Conservation (phyloP, 805 yeast genomes). For the Cyberlindnera saturnus region DNA sequence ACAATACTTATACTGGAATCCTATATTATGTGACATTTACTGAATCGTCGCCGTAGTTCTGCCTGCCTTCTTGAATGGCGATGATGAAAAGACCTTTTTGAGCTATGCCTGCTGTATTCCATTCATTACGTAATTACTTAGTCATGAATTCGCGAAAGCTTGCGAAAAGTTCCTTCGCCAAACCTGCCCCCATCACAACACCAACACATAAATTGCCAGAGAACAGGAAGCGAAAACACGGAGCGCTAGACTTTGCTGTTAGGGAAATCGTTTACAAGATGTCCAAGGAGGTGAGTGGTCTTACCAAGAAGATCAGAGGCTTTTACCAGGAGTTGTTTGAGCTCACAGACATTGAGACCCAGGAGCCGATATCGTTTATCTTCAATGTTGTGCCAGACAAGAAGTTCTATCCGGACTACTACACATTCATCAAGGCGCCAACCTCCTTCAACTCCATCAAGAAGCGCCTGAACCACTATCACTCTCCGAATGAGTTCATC, state of each 20-base stretch:
- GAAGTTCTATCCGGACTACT: slow-evolving; percentile 69
- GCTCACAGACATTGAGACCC: slow-evolving; percentile 30
- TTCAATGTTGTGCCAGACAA: slow-evolving; percentile 72
- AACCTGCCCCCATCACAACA: background rate
- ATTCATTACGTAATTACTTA: too few relatives aligned
- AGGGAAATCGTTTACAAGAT: slow-evolving; percentile 1
- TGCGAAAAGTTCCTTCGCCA: too few relatives aligned
- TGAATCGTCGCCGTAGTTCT: too few relatives aligned
- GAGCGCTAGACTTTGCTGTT: too few relatives aligned
- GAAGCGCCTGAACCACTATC: slow-evolving; percentile 51
- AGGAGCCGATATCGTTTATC: slow-evolving; percentile 43
- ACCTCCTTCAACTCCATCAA: slow-evolving; percentile 71
- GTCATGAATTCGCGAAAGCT: too few relatives aligned
- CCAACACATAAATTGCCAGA: background rate
- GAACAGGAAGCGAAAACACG: background rate
- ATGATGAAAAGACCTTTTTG: too few relatives aligned
- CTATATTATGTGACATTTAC: too few relatives aligned
- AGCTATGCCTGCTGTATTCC: too few relatives aligned
- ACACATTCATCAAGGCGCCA: slow-evolving; percentile 72
- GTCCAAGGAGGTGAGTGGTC: slow-evolving; percentile 14
- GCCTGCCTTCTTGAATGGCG: too few relatives aligned
- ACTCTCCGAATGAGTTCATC: slow-evolving; percentile 60
- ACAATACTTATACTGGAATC: too few relatives aligned
- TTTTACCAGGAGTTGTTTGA: slow-evolving; percentile 33
- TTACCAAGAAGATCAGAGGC: slow-evolving; percentile 20